Conservation (phyloP, 192 early-diverging fungal genomes). For the Coemansia furcata region DNA sequence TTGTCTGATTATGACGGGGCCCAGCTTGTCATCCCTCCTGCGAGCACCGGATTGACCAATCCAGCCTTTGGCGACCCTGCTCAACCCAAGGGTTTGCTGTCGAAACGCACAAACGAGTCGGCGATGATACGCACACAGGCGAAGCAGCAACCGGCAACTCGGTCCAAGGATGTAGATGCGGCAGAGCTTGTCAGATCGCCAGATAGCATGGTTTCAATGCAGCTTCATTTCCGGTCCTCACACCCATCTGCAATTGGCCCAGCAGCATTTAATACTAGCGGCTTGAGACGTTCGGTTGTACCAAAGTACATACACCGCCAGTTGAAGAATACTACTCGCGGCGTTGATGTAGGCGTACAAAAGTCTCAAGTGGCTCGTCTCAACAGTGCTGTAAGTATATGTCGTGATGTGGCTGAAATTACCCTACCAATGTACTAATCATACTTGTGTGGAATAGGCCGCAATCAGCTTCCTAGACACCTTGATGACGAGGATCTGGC, state of each 20-base stretch:
- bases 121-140: neutral
- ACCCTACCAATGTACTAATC: neutral
- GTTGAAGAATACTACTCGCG: neutral
- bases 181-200: neutral
- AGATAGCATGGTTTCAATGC: constrained; percentile 27
- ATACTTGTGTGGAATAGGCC: constrained; percentile 16
- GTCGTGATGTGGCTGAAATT: neutral
- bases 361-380: constrained; percentile 15
- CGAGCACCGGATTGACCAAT: neutral
- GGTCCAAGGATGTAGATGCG: neutral
- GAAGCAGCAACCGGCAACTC: neutral
- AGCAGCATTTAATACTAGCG: constrained; percentile 7
- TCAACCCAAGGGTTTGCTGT: neutral
- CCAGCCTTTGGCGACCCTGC: neutral
- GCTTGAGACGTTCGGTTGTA: neutral
- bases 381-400: constrained; percentile 26
- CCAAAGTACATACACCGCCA: constrained; percentile 8
- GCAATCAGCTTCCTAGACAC: constrained; percentile 25
- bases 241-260: constrained; percentile 20
- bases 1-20: neutral
- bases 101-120: neutral
- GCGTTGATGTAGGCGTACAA: constrained; percentile 2
- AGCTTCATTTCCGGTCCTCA: constrained; percentile 1
- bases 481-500: constrained; percentile 22
- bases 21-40: neutral